phyloP scores from a whole-genome alignment of 1,284 basidiomycete species.

The Puccinia brachypodii region DNA sequence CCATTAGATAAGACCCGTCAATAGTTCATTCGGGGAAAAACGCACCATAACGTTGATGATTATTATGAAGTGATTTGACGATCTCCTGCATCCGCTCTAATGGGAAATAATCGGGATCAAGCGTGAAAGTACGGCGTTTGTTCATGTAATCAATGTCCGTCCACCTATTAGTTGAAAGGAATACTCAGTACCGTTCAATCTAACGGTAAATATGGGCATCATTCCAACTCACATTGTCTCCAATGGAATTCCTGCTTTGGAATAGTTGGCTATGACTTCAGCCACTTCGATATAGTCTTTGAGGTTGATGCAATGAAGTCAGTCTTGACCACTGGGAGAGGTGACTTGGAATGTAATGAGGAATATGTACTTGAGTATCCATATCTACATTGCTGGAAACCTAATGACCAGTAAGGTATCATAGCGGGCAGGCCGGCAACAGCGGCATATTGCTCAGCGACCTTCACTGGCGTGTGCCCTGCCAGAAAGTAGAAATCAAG shows the following conservation, averaged over 20 bases:
- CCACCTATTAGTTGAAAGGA: conserved; percentile 31
- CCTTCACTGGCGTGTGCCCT: conserved; percentile 66
- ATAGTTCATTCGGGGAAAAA: not conserved
- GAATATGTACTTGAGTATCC: conserved; percentile 49
- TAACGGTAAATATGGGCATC: not conserved
- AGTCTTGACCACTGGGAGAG: not conserved
- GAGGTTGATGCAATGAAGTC: not conserved
- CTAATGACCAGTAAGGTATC: conserved; percentile 70
- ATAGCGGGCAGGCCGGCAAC: conserved; percentile 67
- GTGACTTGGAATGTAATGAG: not conserved
- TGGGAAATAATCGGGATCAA: conserved; percentile 70
- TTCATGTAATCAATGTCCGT: conserved; percentile 67
- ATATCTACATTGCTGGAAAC: conserved; percentile 70
- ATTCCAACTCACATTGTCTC: conserved; percentile 29
- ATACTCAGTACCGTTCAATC: not conserved
- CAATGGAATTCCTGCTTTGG: conserved; percentile 51
- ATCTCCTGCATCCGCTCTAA: conserved; percentile 67
- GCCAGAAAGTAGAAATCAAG: conserved; percentile 71
- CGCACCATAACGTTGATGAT: conserved; percentile 63
- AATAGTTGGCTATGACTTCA: conserved; percentile 54
- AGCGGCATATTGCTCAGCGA: conserved; percentile 68
- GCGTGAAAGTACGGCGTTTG: conserved; percentile 67
- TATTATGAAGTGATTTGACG: conserved; percentile 64
- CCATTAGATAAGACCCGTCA: not conserved
- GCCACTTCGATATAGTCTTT: conserved; percentile 53